Conservation (phyloP, 2,329 filamentous ascomycete genomes). For the Herpotrichia juniperi region DNA sequence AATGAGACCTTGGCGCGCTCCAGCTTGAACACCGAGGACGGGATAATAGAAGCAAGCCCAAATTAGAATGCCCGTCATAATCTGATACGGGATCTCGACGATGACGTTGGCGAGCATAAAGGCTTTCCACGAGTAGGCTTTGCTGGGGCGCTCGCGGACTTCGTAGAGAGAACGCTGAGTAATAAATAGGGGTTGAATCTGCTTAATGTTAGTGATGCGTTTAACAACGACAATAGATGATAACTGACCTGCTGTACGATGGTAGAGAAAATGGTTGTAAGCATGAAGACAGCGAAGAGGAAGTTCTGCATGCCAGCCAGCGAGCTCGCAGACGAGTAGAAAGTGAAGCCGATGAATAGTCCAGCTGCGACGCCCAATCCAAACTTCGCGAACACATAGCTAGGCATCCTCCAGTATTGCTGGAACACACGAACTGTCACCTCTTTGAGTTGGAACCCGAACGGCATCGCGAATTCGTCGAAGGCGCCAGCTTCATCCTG, state of each 20-base stretch:
- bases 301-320: conserved; percentile 53
- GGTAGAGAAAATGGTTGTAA: conserved; percentile 50
- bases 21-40: conserved; percentile 46
- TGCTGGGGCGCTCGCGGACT: conserved; percentile 66
- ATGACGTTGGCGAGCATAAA: conserved; percentile 75
- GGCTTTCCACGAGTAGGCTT: conserved; percentile 76
- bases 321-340: conserved; percentile 45
- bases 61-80: conserved; percentile 66
- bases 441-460: conserved; percentile 38
- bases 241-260: conserved; percentile 56
- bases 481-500: conserved; percentile 42
- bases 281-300: conserved; percentile 59
- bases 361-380: conserved; percentile 30
- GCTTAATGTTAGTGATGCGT: neutral
- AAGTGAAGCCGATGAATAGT: conserved; percentile 49
- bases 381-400: conserved; percentile 48
- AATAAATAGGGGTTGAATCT: conserved; percentile 66
- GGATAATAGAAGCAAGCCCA: conserved; percentile 72
- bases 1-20: conserved; percentile 67
- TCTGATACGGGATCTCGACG: conserved; percentile 72
- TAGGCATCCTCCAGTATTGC: conserved; percentile 54
- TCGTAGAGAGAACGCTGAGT: conserved; percentile 66
- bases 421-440: conserved; percentile 52
- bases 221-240: conserved; percentile 19
- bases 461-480: conserved; percentile 53